Base-by-base conservation (phyloP, 352 stramenopile genomes). In the Pythium chondricola region DNA sequence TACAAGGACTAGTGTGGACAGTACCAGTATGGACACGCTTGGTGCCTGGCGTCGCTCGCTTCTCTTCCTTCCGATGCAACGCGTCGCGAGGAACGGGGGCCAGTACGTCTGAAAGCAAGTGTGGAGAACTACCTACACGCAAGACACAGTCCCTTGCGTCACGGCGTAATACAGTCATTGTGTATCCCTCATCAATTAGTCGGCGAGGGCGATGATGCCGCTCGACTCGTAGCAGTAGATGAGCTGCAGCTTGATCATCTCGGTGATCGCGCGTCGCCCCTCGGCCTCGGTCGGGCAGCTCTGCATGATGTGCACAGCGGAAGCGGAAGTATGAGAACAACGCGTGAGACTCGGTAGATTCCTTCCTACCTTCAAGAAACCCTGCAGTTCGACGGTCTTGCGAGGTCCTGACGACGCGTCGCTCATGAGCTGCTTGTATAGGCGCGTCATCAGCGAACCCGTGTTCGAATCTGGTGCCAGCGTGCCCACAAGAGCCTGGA, bases 201-300 rank as follows among this genome's bases (percentile, higher is more conserved):
- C 74, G 39, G 72, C 74, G 16, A 85, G 59, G 7, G 74, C 71
- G 47, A 89, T 71, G 62, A 89, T 80, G 38, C 78, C 78, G 33
- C 74, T 87, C 16, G 74, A 80, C 42, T 85, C 78, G 66, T 89
- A 89, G 61, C 69, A 87, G 65, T 89, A 79, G 54, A 89, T 75
- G 42, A 89, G 73, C 51, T 84, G 70, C 17, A 89, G 61, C 54
- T 86, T 89, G 63, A 84, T 85, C 53, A 89, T 77, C 48, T 87
- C 74, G 25, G 77, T 59, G 46, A 89, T 87, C 36, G 78, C 74
- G 36, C 55, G 61, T 45, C 75, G 76, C 37, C 78, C 78, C 75
- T 89, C 78, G 31, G 84, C 73, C 22, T 68, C 64, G 47, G 66
- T 89, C 40, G 78, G 78, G 56, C 78, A 89, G 61, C 74, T 89